These are phyloP conservation scores for Westerdykella aurantiaca DNA, from an alignment of 2,329 filamentous ascomycete species.

Conservation along the genomic window DNA sequence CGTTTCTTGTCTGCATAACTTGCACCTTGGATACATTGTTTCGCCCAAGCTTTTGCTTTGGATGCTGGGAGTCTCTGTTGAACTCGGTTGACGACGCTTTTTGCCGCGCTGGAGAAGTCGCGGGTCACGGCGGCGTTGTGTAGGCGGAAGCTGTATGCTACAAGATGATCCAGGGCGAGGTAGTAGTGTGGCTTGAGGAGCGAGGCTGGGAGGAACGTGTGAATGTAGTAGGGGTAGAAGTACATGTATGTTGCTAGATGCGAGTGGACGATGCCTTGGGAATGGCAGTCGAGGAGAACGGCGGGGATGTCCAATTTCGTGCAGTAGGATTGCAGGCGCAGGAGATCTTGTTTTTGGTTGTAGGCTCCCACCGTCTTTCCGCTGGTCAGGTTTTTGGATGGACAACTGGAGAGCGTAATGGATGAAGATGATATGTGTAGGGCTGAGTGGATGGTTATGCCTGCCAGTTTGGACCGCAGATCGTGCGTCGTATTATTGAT, in stretches of 20 bases:
- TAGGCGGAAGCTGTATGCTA: slow-evolving; percentile 25
- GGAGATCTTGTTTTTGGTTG: slow-evolving; percentile 19
- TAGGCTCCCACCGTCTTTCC: slow-evolving; percentile 7
- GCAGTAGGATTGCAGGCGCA: slow-evolving; percentile 20
- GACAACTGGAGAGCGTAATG: slow-evolving; percentile 9
- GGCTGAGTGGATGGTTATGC: slow-evolving; percentile 21
- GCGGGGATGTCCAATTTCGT: slow-evolving; percentile 21
- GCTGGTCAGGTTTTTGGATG: slow-evolving; percentile 6
- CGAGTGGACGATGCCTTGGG: slow-evolving; percentile 17
- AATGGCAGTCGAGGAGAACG: slow-evolving; percentile 23
- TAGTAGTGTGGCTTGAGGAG: slow-evolving; percentile 18
- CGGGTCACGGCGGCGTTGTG: slow-evolving; percentile 13
- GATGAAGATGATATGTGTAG: slow-evolving; percentile 10
- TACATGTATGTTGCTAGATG: slow-evolving; percentile 26
- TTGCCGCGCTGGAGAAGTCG: slow-evolving; percentile 8
- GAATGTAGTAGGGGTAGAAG: slow-evolving; percentile 29
- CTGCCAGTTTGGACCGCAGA: slow-evolving; percentile 17
- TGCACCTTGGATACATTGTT: slow-evolving; percentile 13
- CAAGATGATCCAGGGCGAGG: slow-evolving; percentile 23
- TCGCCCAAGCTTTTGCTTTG: slow-evolving; percentile 18
- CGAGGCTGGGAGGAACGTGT: slow-evolving; percentile 20
- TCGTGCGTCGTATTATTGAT: slow-evolving; percentile 23
- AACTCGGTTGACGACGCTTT: slow-evolving; percentile 16
- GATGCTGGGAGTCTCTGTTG: slow-evolving; percentile 19
- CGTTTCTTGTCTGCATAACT: slow-evolving; percentile 15